Evolutionary conservation across 176 grass and related monocot species (phyloP).

Genomic region (Alloteropsis semialata): DNA sequence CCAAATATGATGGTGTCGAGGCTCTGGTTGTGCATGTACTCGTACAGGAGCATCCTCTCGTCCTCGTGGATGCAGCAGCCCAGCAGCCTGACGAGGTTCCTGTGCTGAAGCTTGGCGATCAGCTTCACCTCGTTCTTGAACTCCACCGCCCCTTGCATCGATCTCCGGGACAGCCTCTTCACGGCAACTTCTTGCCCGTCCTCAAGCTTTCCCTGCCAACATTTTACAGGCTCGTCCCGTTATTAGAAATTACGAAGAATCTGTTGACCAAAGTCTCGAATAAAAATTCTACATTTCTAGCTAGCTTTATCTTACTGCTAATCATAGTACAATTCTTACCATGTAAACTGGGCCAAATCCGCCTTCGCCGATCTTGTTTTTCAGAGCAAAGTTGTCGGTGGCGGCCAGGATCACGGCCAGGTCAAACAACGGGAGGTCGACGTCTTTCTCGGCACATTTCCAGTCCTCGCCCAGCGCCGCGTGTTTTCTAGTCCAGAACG

Average conservation of each 20-base stretch:
- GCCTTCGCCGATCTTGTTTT: constrained; percentile 43
- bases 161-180: constrained; percentile 50
- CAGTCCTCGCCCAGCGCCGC: background rate
- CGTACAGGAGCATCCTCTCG: constrained; percentile 54
- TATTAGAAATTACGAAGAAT: too few species aligned
- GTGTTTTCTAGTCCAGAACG: constrained; percentile 11
- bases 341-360: constrained; percentile 60
- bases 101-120: constrained; percentile 54
- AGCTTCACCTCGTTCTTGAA: constrained; percentile 61
- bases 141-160: constrained; percentile 35
- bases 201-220: constrained; percentile 48
- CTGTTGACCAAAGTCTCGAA: too few species aligned
- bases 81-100: constrained; percentile 39
- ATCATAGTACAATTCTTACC: constrained; percentile 18
- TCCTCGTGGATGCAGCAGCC: constrained; percentile 51
- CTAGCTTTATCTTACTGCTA: background rate
- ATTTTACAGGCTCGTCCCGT: background rate
- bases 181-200: constrained; percentile 51
- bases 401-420: constrained; percentile 9
- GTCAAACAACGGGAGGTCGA: constrained; percentile 41
- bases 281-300: background rate
- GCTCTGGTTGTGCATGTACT: constrained; percentile 63
- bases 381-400: constrained; percentile 26
- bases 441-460: constrained; percentile 7
- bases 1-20: constrained; percentile 59